Conservation (phyloP, 345 rosid species). For the Salix viminalis region DNA sequence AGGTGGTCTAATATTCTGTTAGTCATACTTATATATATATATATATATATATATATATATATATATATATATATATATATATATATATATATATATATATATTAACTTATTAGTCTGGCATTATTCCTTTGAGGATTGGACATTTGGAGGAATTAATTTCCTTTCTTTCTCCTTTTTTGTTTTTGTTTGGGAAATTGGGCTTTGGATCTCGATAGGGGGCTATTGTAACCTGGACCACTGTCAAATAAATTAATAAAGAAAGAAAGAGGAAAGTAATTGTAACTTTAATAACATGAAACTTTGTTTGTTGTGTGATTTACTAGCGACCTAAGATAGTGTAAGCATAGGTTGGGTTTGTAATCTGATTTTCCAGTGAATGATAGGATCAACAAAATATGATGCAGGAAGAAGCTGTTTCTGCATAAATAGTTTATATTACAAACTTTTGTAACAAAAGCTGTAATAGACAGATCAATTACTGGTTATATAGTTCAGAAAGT, state of each 20-base stretch:
- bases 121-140: background rate
- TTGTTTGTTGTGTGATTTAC: background rate
- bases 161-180: background rate
- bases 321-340: background rate
- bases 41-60: too few species aligned
- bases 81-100: too few species aligned
- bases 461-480: background rate
- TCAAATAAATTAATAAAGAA: background rate
- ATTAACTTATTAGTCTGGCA: background rate
- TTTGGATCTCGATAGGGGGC: background rate
- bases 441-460: background rate
- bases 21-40: background rate
- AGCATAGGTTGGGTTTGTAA: background rate
- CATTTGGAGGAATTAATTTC: background rate
- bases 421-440: background rate
- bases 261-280: background rate
- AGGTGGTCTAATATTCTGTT: constrained; percentile 38
- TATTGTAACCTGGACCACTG: background rate
- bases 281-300: background rate
- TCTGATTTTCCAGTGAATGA: background rate
- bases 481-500: background rate
- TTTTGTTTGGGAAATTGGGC: background rate
- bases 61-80: too few species aligned
- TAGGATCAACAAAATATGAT: background rate
- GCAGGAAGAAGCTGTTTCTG: background rate